Conservation (phyloP, 2,329 filamentous ascomycete genomes). For the Nemania bipapillata region DNA sequence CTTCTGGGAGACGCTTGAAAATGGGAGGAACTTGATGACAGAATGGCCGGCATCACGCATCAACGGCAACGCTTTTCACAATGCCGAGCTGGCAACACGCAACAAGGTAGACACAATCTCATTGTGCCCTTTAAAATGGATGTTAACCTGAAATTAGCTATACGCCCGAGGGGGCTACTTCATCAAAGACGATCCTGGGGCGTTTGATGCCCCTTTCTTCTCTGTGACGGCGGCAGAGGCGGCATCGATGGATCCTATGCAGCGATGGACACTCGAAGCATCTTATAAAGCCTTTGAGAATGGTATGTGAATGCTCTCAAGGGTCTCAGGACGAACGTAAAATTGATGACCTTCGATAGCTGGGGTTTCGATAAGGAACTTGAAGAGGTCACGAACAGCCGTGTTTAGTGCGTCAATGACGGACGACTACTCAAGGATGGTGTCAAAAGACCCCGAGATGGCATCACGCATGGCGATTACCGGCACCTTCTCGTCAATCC, state of each 20-base stretch:
- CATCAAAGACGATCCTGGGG: constrained; percentile 50
- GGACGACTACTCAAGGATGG: constrained; percentile 52
- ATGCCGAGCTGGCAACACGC: constrained; percentile 16
- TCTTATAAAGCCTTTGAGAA: constrained; percentile 55
- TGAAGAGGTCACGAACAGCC: constrained; percentile 49
- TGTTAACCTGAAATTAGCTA: constrained; percentile 41
- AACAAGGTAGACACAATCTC: constrained; percentile 25
- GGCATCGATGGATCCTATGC: constrained; percentile 54
- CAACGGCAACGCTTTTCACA: constrained; percentile 46
- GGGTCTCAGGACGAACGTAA: background rate
- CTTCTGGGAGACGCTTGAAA: constrained; percentile 53
- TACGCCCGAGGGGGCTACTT: constrained; percentile 48
- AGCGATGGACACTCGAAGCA: constrained; percentile 51
- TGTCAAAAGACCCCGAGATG: constrained; percentile 52
- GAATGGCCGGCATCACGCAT: constrained; percentile 51
- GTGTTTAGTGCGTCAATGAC: constrained; percentile 55
- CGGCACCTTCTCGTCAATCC: constrained; percentile 49
- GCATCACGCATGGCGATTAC: constrained; percentile 50
- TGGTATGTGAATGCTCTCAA: constrained; percentile 39
- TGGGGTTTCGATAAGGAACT: constrained; percentile 49
- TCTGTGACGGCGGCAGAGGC: constrained; percentile 52
- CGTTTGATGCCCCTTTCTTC: constrained; percentile 57
- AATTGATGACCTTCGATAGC: constrained; percentile 42
- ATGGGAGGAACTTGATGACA: constrained; percentile 49
- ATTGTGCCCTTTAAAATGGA: background rate